Percentiles rank a stretch among this genome's conserved stretches.
These are phyloP conservation scores for Mucor sp. DNA, from an alignment of 371 early-diverging fungal genomes.

Conservation along the genomic window DNA sequence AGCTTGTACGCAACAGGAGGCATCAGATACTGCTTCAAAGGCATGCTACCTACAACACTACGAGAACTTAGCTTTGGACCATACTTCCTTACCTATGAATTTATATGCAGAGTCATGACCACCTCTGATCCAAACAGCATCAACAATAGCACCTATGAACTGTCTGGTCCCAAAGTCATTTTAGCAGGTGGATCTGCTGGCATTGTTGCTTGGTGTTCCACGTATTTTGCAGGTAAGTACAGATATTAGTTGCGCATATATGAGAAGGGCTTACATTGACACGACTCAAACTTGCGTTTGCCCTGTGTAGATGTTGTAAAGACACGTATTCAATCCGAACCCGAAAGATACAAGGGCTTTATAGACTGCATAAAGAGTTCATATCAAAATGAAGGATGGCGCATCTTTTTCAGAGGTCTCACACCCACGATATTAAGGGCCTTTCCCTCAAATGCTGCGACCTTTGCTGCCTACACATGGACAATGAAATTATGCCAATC, in stretches of 20 bases:
- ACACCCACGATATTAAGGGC: constrained; percentile 81
- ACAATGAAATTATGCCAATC: constrained; percentile 45
- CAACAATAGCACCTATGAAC: constrained; percentile 24
- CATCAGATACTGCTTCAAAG: constrained; percentile 66
- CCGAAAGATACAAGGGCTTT: constrained; percentile 57
- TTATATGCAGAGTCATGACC: constrained; percentile 49
- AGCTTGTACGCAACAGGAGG: constrained; percentile 61
- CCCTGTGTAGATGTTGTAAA: constrained; percentile 70
- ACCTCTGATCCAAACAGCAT: constrained; percentile 5
- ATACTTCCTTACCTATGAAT: constrained; percentile 76
- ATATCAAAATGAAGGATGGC: constrained; percentile 62
- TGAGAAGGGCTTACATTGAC: not conserved
- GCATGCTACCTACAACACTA: constrained; percentile 59
- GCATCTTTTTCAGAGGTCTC: constrained; percentile 70
- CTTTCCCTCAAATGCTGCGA: constrained; percentile 86
- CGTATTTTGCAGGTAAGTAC: constrained; percentile 69
- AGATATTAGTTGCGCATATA: not conserved
- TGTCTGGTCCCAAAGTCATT: constrained; percentile 58
- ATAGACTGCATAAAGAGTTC: constrained; percentile 54
- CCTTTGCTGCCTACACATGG: constrained; percentile 68
- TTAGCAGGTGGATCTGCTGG: constrained; percentile 80
- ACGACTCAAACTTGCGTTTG: not conserved
- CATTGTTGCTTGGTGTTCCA: constrained; percentile 77
- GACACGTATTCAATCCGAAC: constrained; percentile 72
- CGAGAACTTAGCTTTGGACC: constrained; percentile 80